phyloP scores from a whole-genome alignment of 441 rosid genomes.

The Populus trichocarpa region DNA sequence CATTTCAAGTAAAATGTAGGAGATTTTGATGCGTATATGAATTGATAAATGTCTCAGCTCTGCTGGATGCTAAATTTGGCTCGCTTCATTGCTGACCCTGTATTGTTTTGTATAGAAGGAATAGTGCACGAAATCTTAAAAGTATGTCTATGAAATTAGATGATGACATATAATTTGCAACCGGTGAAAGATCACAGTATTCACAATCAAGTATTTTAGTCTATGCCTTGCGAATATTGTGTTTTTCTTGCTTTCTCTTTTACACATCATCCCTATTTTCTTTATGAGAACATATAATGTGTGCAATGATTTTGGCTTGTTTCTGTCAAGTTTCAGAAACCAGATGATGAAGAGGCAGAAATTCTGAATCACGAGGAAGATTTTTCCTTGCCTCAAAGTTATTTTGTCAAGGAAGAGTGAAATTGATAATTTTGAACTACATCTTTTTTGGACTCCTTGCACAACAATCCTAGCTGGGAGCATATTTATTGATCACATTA shows the following conservation, averaged over 20 bases:
- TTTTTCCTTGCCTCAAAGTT: slow-evolving; percentile 78
- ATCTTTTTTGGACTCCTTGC: background rate
- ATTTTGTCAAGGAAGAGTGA: slow-evolving; percentile 73
- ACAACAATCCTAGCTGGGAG: background rate
- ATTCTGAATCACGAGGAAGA: slow-evolving; percentile 83
- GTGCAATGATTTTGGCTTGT: background rate
- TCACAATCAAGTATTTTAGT: background rate
- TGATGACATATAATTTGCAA: background rate
- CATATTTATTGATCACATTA: background rate
- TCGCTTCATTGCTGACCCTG: background rate
- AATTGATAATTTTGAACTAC: slow-evolving; percentile 7
- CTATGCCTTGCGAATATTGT: background rate
- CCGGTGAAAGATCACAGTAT: background rate
- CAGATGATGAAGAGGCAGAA: slow-evolving; percentile 84
- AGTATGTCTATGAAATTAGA: background rate
- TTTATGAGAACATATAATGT: background rate
- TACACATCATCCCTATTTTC: background rate
- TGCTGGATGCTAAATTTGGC: background rate
- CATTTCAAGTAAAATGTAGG: background rate
- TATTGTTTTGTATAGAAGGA: background rate
- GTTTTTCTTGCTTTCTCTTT: background rate
- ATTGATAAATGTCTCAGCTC: background rate
- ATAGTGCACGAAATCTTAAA: background rate
- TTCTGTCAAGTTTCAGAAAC: slow-evolving; percentile 48
- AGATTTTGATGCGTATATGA: background rate